Evolutionary conservation across 768 basidiomycete genomes (phyloP).

Genomic region (Leccinellum albellum): DNA sequence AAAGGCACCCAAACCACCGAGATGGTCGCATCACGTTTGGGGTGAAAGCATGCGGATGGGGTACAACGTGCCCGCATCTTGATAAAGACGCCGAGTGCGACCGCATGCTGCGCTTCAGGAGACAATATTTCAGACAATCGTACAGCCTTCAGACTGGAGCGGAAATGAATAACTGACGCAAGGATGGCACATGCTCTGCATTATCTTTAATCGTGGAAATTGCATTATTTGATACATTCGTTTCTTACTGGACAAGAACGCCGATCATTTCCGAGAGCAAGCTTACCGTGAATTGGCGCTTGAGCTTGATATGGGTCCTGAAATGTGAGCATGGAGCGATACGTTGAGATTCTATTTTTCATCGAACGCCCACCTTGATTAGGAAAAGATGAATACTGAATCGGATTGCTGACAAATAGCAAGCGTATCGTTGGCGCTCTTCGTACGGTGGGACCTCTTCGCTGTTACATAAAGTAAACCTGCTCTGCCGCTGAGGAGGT

Average conservation of each 20-base stretch:
- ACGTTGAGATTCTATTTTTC: not conserved
- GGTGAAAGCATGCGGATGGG: constrained; percentile 5
- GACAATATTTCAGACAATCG: not conserved
- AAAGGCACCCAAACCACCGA: not conserved
- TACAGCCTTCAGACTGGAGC: not conserved
- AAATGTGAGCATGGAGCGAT: constrained; percentile 4
- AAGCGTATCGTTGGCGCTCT: not conserved
- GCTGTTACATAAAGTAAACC: not conserved
- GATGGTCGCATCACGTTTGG: constrained; percentile 6
- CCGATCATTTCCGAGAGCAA: constrained; percentile 6
- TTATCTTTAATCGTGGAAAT: not conserved
- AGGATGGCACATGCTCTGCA: not conserved
- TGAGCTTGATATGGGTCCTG: not conserved
- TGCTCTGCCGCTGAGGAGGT: not conserved
- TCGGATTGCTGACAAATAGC: constrained; percentile 1
- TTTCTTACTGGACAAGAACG: not conserved
- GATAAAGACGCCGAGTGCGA: not conserved
- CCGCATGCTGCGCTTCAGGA: not conserved
- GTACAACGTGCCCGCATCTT: constrained; percentile 1
- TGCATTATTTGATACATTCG: not conserved
- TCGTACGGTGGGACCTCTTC: not conserved
- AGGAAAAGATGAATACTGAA: not conserved
- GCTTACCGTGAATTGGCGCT: not conserved
- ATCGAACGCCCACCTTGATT: constrained; percentile 1
- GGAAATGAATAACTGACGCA: not conserved